phyloP scores from a whole-genome alignment of 306 rosid genomes.

The Dalbergia cochinchinensis region DNA sequence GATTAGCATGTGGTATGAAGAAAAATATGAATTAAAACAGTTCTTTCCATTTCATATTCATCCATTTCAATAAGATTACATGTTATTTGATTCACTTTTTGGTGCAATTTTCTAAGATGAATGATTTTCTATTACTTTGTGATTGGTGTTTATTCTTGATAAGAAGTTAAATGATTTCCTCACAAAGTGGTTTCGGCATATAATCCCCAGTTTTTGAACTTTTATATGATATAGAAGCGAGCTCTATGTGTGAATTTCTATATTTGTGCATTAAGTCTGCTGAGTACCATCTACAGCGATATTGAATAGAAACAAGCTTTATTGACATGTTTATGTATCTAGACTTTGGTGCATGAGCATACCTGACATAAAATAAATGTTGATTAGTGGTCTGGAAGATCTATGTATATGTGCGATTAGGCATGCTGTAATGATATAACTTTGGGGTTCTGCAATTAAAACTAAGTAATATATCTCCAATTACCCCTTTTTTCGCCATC shows the following conservation, averaged over 20 bases:
- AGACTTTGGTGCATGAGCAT: constrained; percentile 8
- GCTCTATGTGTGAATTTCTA: not conserved
- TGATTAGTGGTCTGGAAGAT: constrained; percentile 7
- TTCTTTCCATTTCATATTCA: constrained; percentile 16
- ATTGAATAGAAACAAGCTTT: constrained; percentile 17
- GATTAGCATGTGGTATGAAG: constrained; percentile 91
- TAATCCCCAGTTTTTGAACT: not conserved
- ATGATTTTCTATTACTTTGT: constrained; percentile 11
- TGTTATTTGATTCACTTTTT: constrained; percentile 25
- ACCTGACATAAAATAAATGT: constrained; percentile 1
- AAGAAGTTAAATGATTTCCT: constrained; percentile 30
- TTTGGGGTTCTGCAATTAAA: constrained; percentile 2
- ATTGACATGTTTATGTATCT: constrained; percentile 7
- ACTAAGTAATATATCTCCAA: not conserved
- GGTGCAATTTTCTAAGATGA: not conserved
- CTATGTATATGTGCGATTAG: constrained; percentile 25
- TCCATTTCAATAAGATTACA: constrained; percentile 18
- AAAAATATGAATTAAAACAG: constrained; percentile 19
- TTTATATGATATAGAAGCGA: constrained; percentile 20
- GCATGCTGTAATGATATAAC: not conserved
- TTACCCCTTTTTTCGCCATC: not conserved
- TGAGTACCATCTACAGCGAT: constrained; percentile 2
- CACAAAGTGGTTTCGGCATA: not conserved
- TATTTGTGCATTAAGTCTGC: not conserved
- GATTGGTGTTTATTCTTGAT: constrained; percentile 16